A percentile compares a stretch with the other conserved stretches of the same genome.
Conservation (phyloP, 257 asterid species). For the Solanum habrochaites region DNA sequence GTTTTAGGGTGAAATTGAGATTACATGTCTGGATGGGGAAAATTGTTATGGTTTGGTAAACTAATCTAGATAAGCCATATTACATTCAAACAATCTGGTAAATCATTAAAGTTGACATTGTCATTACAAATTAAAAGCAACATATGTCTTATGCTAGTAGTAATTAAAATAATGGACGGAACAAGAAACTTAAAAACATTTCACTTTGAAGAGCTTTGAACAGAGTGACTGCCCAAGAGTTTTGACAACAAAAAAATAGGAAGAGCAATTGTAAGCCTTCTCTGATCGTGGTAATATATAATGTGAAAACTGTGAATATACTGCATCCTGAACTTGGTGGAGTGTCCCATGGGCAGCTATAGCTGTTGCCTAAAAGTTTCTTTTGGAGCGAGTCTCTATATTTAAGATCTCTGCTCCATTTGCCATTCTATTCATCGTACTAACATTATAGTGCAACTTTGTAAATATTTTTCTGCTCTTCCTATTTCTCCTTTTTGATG, state of each 20-base stretch:
- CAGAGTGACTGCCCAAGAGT: not conserved
- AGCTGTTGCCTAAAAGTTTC: not conserved
- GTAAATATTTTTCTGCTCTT: not conserved
- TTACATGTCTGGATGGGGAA: not conserved
- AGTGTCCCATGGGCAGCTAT: not conserved
- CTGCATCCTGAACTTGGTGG: not conserved
- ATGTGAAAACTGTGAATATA: not conserved
- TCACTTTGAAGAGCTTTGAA: not conserved
- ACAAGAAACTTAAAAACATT: not conserved
- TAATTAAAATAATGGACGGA: not conserved
- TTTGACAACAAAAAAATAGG: not conserved
- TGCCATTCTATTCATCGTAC: not conserved
- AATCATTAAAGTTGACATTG: not conserved
- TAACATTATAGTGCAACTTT: not conserved
- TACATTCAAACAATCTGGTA: not conserved
- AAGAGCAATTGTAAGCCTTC: not conserved
- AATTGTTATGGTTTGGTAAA: not conserved
- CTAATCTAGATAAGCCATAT: not conserved
- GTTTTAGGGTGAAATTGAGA: not conserved
- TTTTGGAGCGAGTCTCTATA: not conserved
- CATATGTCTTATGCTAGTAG: not conserved
- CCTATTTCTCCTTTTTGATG: slow-evolving; percentile 2
- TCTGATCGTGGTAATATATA: not conserved
- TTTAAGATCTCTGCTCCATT: not conserved
- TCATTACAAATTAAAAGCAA: not conserved